Conservation (phyloP, 257 asterid genomes). For the Capsicum pubescens region DNA sequence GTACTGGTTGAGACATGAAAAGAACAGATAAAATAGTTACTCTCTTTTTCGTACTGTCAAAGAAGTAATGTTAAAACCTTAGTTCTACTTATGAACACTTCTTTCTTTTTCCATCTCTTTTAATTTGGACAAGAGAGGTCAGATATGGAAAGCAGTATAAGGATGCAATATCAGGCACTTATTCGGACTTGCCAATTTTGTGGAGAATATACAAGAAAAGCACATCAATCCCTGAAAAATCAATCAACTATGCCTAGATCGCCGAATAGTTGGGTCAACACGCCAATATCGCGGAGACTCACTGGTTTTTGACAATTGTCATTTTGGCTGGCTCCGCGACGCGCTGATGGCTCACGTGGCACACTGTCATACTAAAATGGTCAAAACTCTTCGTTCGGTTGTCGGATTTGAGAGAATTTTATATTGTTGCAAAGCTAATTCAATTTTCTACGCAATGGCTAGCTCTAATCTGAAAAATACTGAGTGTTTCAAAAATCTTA, state of each 20-base stretch:
- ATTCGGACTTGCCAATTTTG: background rate
- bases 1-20: background rate
- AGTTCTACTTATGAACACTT: conserved; percentile 1
- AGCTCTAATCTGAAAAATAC: too few species aligned
- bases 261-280: background rate
- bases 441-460: too few species aligned
- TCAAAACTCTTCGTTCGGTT: too few species aligned
- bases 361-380: too few species aligned
- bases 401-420: too few species aligned
- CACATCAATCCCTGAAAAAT: background rate
- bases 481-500: too few species aligned
- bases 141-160: background rate
- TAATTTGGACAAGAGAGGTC: background rate
- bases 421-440: too few species aligned
- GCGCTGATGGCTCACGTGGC: too few species aligned
- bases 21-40: background rate
- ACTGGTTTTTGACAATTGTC: too few species aligned
- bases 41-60: conserved; percentile 1
- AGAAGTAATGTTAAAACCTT: conserved; percentile 20
- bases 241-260: conserved; percentile 19
- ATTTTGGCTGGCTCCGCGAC: too few species aligned
- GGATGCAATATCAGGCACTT: conserved; percentile 15
- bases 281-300: too few species aligned
- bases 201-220: conserved; percentile 4
- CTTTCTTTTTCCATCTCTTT: conserved; percentile 12